These are phyloP conservation scores for Paraurostyla sp. DNA, from an alignment of 73 alveolate species.

Conservation along the genomic window DNA sequence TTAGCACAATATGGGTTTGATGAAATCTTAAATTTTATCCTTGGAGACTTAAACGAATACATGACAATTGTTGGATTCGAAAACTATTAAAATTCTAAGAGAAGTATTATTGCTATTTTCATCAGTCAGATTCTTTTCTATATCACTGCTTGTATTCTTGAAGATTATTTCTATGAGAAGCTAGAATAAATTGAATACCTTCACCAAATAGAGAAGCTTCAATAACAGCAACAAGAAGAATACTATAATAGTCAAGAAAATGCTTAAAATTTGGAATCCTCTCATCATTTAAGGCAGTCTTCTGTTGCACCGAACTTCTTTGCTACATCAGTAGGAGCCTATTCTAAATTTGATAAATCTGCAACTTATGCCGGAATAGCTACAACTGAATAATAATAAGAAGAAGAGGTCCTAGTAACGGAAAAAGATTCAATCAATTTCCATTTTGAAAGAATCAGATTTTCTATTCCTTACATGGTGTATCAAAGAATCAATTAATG, in stretches of 20 bases:
- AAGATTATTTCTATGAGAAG: slow-evolving; percentile 38
- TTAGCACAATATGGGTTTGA: slow-evolving; percentile 40
- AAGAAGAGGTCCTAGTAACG: not conserved
- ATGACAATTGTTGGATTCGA: slow-evolving; percentile 42
- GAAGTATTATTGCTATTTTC: slow-evolving; percentile 23
- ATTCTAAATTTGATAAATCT: too few species aligned
- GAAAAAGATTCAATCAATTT: not conserved
- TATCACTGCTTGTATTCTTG: slow-evolving; percentile 53
- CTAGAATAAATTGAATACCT: not conserved
- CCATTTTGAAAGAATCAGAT: slow-evolving; percentile 47
- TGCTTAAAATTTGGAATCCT: too few species aligned
- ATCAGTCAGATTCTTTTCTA: slow-evolving; percentile 39
- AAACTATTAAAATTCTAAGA: slow-evolving; percentile 9
- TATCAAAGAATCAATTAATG: slow-evolving; percentile 34
- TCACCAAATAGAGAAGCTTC: too few species aligned
- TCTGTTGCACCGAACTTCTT: too few species aligned
- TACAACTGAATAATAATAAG: not conserved
- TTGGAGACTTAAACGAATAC: slow-evolving; percentile 39
- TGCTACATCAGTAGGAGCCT: too few species aligned
- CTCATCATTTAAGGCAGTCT: too few species aligned
- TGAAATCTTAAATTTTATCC: slow-evolving; percentile 13
- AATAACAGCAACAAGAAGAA: too few species aligned
- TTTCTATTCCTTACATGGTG: slow-evolving; percentile 27
- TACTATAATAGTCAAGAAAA: too few species aligned
- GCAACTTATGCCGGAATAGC: not conserved